phyloP scores from a whole-genome alignment of 2,329 filamentous ascomycete genomes.

The Aschersonia sp. region DNA sequence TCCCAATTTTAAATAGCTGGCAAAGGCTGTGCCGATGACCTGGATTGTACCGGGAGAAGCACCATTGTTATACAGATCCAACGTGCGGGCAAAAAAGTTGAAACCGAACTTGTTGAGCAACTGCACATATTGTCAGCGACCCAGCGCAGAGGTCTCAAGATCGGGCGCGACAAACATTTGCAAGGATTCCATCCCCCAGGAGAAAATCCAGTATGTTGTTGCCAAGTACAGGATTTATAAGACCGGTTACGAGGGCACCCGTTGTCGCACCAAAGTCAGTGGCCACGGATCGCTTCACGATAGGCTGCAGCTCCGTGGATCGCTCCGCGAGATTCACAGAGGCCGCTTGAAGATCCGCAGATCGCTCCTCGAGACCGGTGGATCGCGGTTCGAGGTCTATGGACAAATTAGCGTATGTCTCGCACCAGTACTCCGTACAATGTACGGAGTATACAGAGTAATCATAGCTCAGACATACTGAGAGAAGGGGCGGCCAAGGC shows the following conservation, averaged over 20 bases:
- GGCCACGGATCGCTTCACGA: neutral
- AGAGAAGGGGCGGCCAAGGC: slow-evolving; percentile 1
- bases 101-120: neutral
- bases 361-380: neutral
- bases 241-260: too few relatives aligned
- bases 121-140: neutral
- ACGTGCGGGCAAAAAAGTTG: neutral
- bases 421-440: neutral
- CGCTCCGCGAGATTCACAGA: neutral
- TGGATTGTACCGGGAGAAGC: neutral
- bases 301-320: neutral
- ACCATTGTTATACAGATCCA: neutral
- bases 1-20: neutral
- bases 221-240: too few relatives aligned
- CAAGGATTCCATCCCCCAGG: neutral
- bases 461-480: neutral
- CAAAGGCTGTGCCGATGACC: neutral
- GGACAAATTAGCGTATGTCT: neutral
- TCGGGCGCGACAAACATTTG: neutral
- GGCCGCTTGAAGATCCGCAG: neutral
- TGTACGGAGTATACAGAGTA: neutral
- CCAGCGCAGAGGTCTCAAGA: neutral
- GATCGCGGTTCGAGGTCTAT: neutral
- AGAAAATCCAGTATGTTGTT: neutral
- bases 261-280: neutral